Conservation (phyloP, 1,139 yeast genomes). For the Hyphopichia wangnamkhiaoensis region DNA sequence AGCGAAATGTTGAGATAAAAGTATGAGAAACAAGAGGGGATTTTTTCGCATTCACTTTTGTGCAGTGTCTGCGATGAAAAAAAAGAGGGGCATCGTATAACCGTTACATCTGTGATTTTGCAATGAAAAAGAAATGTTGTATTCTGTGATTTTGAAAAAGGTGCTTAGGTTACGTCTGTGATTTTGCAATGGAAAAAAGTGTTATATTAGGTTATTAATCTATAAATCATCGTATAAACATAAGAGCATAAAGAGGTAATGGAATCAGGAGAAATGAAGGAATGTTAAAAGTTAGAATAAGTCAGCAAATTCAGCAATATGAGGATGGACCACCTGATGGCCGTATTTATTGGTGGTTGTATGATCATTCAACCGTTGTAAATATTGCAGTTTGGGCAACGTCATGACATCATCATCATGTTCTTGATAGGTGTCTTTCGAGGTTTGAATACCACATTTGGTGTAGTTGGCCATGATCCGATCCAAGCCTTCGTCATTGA, state of each 20-base stretch:
- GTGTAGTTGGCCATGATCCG: conserved; percentile 45
- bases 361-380: no score
- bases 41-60: no score
- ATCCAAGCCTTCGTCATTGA: conserved; percentile 44
- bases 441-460: conserved; percentile 38
- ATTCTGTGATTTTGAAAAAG: no score
- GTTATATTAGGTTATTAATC: conserved; percentile 23
- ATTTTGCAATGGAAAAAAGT: conserved; percentile 92
- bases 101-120: no score
- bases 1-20: no score
- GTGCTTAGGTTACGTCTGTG: no score
- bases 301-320: conserved; percentile 50
- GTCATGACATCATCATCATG: conserved; percentile 9
- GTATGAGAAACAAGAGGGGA: no score
- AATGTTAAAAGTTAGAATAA: conserved; percentile 29
- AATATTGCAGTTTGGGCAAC: no score
- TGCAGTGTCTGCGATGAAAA: no score
- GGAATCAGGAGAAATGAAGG: not conserved
- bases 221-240: conserved; percentile 3
- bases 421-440: conserved; percentile 11
- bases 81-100: no score
- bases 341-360: conserved; percentile 7
- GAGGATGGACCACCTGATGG: conserved; percentile 40
- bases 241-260: not conserved
- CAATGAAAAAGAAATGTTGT: no score